These are phyloP conservation scores for Capsaspora owczarzaki DNA, from an alignment of 78 protist genomes.

Conservation along the genomic window DNA sequence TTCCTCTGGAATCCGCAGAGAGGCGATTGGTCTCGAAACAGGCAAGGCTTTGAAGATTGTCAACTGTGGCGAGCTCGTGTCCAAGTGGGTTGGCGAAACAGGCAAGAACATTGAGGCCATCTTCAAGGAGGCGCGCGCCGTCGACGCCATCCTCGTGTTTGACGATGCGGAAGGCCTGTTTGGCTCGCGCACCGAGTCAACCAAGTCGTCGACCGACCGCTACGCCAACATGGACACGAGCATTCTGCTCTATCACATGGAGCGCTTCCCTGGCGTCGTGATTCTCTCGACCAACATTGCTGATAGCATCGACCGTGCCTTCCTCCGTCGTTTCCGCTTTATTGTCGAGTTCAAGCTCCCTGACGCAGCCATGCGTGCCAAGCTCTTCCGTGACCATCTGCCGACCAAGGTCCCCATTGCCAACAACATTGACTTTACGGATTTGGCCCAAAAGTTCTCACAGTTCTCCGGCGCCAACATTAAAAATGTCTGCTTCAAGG, in stretches of 20 bases:
- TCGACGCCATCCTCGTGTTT: conserved; percentile 45
- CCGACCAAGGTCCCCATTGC: not conserved
- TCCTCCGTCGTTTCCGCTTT: conserved; percentile 8
- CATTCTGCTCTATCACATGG: conserved; percentile 42
- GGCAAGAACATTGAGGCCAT: conserved; percentile 32
- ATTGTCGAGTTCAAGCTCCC: not conserved
- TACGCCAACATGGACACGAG: conserved; percentile 19
- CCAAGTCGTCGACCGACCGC: conserved; percentile 10
- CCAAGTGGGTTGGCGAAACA: conserved; percentile 36
- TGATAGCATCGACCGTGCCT: conserved; percentile 10
- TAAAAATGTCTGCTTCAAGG: not conserved
- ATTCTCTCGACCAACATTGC: conserved; percentile 18
- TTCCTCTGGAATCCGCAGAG: no score
- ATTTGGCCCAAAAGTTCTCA: not conserved
- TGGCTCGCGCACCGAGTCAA: not conserved
- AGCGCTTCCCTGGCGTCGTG: conserved; percentile 37
- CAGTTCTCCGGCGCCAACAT: not conserved
- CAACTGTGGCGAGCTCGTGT: conserved; percentile 28
- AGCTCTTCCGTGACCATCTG: not conserved
- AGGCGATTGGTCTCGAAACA: conserved; percentile 49
- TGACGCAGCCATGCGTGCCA: not conserved
- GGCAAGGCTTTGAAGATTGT: conserved; percentile 33
- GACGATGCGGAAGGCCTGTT: conserved; percentile 49
- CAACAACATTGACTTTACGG: not conserved
- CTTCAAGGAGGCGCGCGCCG: conserved; percentile 32